Conservation (phyloP, 106 monocot species). For the Chionographis japonica region DNA sequence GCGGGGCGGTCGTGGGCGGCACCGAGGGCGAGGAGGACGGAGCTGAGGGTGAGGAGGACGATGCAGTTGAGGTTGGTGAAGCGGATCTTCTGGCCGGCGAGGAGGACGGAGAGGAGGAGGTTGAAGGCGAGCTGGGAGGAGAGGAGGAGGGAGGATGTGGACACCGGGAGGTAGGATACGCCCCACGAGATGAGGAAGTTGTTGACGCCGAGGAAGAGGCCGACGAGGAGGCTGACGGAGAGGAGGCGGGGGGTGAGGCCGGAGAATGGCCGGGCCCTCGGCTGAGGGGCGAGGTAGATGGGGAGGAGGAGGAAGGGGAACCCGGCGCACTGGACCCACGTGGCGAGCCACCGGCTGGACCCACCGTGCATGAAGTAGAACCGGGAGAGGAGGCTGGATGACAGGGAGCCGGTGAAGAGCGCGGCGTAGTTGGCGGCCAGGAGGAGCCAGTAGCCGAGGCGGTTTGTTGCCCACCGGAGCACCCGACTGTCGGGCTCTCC, state of each 20-base stretch:
- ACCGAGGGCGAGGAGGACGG: constrained; percentile 43
- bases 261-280: constrained; percentile 27
- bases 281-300: constrained; percentile 23
- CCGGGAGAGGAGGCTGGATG: constrained; percentile 58
- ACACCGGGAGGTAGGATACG: constrained; percentile 57
- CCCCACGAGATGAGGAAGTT: constrained; percentile 75
- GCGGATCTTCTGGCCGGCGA: constrained; percentile 43
- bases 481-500: too few relatives aligned
- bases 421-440: constrained; percentile 32
- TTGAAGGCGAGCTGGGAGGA: constrained; percentile 74
- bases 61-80: constrained; percentile 58
- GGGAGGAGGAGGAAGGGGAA: constrained; percentile 56
- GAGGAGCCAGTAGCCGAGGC: constrained; percentile 6
- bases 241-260: constrained; percentile 32
- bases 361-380: constrained; percentile 75
- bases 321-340: constrained; percentile 54
- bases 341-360: constrained; percentile 51
- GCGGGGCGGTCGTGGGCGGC: constrained; percentile 36
- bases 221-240: constrained; percentile 25
- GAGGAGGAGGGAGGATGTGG: constrained; percentile 65
- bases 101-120: constrained; percentile 48
- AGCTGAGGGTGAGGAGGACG: constrained; percentile 51
- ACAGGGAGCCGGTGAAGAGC: constrained; percentile 48
- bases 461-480: too few relatives aligned
- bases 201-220: constrained; percentile 55